These are phyloP conservation scores for Yarrowia sp. DNA, from an alignment of 805 yeast species.

Conservation along the genomic window DNA sequence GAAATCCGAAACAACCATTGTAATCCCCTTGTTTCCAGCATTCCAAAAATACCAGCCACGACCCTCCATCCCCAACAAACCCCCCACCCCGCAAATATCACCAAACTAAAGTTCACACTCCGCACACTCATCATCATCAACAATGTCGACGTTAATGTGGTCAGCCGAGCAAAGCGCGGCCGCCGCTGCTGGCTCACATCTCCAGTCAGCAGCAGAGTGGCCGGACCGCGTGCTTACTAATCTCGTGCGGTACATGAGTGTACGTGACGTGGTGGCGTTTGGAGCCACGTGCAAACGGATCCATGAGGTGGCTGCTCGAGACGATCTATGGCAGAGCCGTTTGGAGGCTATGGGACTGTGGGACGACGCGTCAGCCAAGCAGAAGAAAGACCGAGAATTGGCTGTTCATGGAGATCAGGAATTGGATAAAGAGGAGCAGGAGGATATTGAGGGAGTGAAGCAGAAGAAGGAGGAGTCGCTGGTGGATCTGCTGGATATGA, in stretches of 20 bases:
- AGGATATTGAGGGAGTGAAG: not conserved
- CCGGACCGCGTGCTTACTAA: slow-evolving; percentile 15
- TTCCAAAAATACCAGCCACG: no score
- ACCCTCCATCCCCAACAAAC: not conserved
- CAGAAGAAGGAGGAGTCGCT: not conserved
- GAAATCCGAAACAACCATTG: no score
- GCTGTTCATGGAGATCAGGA: not conserved
- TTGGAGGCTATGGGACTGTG: slow-evolving; percentile 40
- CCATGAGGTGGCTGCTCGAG: not conserved
- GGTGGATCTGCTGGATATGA: slow-evolving; percentile 1
- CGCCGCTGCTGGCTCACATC: slow-evolving; percentile 1
- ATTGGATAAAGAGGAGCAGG: slow-evolving; percentile 8
- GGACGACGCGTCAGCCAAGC: slow-evolving; percentile 18
- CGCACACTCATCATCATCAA: not conserved
- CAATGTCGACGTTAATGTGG: slow-evolving; percentile 27
- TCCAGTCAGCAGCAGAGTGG: slow-evolving; percentile 21
- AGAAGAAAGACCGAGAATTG: not conserved
- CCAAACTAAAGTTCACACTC: not conserved
- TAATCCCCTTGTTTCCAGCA: no score
- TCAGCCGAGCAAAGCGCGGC: slow-evolving; percentile 24
- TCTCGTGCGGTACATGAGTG: slow-evolving; percentile 3
- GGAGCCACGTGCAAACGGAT: slow-evolving; percentile 7
- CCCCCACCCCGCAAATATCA: not conserved
- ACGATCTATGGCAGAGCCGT: slow-evolving; percentile 42
- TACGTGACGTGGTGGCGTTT: not conserved